phyloP scores from a whole-genome alignment of 1,284 basidiomycete species.

The Xerocomus minutiporus region DNA sequence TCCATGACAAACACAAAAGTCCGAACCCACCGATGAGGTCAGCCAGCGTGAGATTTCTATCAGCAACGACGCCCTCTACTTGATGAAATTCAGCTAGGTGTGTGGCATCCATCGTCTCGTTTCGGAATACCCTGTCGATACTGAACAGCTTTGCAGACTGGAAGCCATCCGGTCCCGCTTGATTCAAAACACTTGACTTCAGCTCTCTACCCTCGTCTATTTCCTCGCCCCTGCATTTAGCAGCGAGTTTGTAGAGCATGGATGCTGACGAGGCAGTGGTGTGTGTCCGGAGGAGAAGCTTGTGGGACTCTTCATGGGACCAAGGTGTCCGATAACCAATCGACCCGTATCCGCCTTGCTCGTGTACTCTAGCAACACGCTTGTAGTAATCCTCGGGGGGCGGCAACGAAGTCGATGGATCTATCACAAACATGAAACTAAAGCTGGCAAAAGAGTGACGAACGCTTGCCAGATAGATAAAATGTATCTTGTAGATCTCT shows the following conservation, averaged over 20 bases:
- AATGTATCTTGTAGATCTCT: conserved; percentile 99
- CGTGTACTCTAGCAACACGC: conserved; percentile 85
- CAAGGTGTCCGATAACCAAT: conserved; percentile 99
- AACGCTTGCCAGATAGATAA: conserved; percentile 79
- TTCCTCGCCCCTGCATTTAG: conserved; percentile 63
- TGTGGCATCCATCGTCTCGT: conserved; percentile 99
- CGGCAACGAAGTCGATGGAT: conserved; percentile 74
- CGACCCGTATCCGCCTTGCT: conserved; percentile 89
- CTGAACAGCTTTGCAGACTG: conserved; percentile 96
- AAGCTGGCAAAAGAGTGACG: not conserved
- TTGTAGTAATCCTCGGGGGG: conserved; percentile 87
- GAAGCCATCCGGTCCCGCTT: conserved; percentile 66
- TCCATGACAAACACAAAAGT: not conserved
- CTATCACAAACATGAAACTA: conserved; percentile 39
- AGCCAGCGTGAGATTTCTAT: conserved; percentile 90
- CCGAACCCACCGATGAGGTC: conserved; percentile 80
- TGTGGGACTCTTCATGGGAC: conserved; percentile 86
- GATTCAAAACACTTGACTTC: conserved; percentile 31
- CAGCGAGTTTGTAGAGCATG: conserved; percentile 93
- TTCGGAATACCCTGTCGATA: conserved; percentile 98
- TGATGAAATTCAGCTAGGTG: conserved; percentile 99
- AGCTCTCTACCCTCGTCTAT: conserved; percentile 36
- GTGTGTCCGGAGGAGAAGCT: conserved; percentile 93
- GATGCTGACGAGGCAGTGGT: conserved; percentile 94
- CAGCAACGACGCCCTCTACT: conserved; percentile 98